Evolutionary conservation across 2,329 filamentous ascomycete species (phyloP), one percentile per base, ranked within the genome.

Genomic region (Fusarium sp.): DNA sequence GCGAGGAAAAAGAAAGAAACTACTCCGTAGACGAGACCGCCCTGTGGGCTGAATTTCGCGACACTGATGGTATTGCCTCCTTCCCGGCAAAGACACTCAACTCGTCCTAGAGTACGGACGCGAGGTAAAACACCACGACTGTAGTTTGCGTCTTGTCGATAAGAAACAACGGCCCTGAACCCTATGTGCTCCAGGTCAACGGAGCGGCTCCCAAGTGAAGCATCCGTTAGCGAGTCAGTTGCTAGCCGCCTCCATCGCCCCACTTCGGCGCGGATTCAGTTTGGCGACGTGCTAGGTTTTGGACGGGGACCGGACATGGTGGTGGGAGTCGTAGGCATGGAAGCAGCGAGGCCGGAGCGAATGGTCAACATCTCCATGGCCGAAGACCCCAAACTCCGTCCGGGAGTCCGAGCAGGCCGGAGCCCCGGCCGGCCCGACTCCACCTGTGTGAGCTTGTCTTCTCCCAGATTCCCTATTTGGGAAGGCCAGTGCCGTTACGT

Each of bases 391-490:
- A 55, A 36, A 31, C 22, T 35, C 53, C 36, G 62, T 36, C 20
- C 59, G 42, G 46, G 46, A 35, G 46, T 62, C 35, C 38, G 59
- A 63, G 33, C 20, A 67, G 20, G 46, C 42, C 60, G 38, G 42
- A 40, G 33, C 68, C 59, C 66, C 58, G 66, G 49, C 70, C 67
- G 67, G 53, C 20, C 61, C 61, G 57, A 67, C 64, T 62, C 60
- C 62, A 55, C 64, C 58, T 31, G 61, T 44, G 49, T 38, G 53
- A 74, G 69, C 70, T 71, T 73, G 65, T 67, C 68, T 63, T 66
- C 53, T 60, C 38, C 63, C 58, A 65, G 66, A 64, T 60, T 53
- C 53, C 62, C 46, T 44, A 60, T 64, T 51, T 61, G 62, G 24
- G 46, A 53, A 70, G 17, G 53, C 51, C 55, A 51, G 64, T 24